Evolutionary conservation across 805 yeast species (phyloP), one percentile per base, ranked within the genome.

Genomic region (Monosporozyma aerobia): DNA sequence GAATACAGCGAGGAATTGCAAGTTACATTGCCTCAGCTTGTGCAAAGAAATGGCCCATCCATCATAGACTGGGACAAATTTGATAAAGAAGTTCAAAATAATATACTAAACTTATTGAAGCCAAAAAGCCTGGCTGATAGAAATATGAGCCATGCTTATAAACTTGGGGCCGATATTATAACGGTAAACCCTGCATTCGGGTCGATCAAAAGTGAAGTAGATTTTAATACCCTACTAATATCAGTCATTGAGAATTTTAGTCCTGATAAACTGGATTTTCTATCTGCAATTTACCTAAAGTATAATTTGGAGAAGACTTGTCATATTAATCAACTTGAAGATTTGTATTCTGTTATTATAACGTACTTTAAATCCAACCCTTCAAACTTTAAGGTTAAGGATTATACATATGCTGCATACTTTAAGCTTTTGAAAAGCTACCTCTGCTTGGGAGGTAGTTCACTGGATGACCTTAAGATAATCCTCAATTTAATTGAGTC

Each of bases 301-400:
- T 35, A 35, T n/a, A 22, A 47, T 2, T n/a, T 47, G 11, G 39
- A n/a, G 4, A 40, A 46, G 9, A 13, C n/a, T 14, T 35, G 39
- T 14, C 3, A 13, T 2, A 6, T 35, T 3, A 14, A 14, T 13
- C 27, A 44, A 25, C n/a, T 32, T 13, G 4, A 14, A 10, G 22
- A 35, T 5, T 30, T 44, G 32, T 61, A 59, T 39, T 44, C 37
- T 14, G 27, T 30, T 5, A 50, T 63, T 19, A 47, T 53, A 32
- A 44, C 13, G 5, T 35, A 48, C 10, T 47, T 55, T 13, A 37
- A 27, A 16, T 3, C 45, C 3, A 27, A 16, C 50, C 52, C 30
- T 19, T 32, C 25, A 40, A 39, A 23, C 19, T 70, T 68, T 51
- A 71, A 65, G 47, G 22, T 58, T 1, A 69, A 63, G 49, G 76